Conservation (phyloP, 768 basidiomycete species). For the Pholiota microspora region DNA sequence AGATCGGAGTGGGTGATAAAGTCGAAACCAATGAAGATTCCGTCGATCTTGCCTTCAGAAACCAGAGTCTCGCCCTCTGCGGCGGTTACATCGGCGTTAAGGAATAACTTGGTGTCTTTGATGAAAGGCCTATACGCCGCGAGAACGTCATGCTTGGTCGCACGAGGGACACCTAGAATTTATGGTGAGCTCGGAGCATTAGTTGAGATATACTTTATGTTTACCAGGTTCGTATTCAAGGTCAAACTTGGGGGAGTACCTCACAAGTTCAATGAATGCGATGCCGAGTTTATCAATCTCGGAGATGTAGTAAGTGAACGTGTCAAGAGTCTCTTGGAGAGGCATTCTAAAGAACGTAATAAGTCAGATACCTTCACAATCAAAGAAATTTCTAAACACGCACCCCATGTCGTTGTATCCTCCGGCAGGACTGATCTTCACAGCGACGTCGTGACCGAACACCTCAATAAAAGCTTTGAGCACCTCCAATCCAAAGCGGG, state of each 20-base stretch:
- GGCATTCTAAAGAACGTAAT: constrained; percentile 32
- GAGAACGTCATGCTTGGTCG: constrained; percentile 16
- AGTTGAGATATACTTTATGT: no score
- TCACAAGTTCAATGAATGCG: constrained; percentile 9
- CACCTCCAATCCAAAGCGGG: constrained; percentile 51
- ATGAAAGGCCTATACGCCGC: constrained; percentile 15
- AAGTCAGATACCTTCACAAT: not conserved
- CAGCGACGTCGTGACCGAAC: constrained; percentile 41
- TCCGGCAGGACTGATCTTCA: constrained; percentile 42
- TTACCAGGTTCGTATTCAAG: constrained; percentile 6
- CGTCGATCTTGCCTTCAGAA: constrained; percentile 31
- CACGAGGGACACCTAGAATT: constrained; percentile 9
- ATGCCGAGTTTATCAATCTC: constrained; percentile 35
- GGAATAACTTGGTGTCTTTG: constrained; percentile 15
- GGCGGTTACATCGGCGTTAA: constrained; percentile 10
- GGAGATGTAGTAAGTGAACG: constrained; percentile 37
- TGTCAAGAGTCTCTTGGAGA: constrained; percentile 39
- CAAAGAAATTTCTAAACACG: not conserved
- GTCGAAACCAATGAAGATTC: constrained; percentile 31
- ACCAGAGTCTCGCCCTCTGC: constrained; percentile 33
- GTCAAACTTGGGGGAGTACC: constrained; percentile 6
- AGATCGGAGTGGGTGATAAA: constrained; percentile 39
- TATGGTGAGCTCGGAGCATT: no score
- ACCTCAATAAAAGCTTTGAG: constrained; percentile 38
- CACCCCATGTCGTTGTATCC: constrained; percentile 45